Evolutionary conservation across 129 eudicot species (phyloP), one percentile per base, ranked within the genome.

Genomic region (Helianthus tuberosus): DNA sequence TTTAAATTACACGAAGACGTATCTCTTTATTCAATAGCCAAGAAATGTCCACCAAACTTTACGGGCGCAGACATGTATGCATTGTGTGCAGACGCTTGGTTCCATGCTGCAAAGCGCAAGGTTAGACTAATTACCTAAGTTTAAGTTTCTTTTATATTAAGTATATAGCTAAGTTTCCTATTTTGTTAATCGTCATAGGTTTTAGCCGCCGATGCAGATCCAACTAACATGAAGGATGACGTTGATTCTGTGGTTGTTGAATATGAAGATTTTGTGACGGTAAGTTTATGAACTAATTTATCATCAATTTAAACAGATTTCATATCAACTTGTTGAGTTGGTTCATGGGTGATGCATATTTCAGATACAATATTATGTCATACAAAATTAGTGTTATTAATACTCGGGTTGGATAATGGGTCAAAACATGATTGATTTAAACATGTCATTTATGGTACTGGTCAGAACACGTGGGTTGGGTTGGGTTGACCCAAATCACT

Each of bases 41-140:
- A 79, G 84, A 90, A 76, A 83, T 94, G 98, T 66, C 97, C 97
- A 49, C 91, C 93, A 59, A 94, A 86, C 76, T 94, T 94, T 55
- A 94, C 98, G 20, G 98, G 98, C 71, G 98, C 98, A 49, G 98
- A 94, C 77, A 90, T 94, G 98, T 94, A 94, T 80, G 98, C 98
- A 50, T 75, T 94, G 87, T 94, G 98, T 81, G 97, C 98, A 14
- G 98, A 94, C 69, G 98, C 98, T 71, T 94, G 98, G 98, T 94
- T 94, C 68, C 92, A 88, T 76, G 96, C 98, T 83, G 98, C 98
- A 66, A 94, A 89, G 76, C 91, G 96, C 64, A 82, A 81, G 92
- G 98, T 94, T 59, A 75, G 84, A 74, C 69, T 47, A 38, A 6
- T 73, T 47, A 73, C 23, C 38, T 5, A 15, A 44, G 32, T 15